These are phyloP conservation scores for Rhodotorula sp. DNA, from an alignment of 1,284 basidiomycete genomes.

Conservation along the genomic window DNA sequence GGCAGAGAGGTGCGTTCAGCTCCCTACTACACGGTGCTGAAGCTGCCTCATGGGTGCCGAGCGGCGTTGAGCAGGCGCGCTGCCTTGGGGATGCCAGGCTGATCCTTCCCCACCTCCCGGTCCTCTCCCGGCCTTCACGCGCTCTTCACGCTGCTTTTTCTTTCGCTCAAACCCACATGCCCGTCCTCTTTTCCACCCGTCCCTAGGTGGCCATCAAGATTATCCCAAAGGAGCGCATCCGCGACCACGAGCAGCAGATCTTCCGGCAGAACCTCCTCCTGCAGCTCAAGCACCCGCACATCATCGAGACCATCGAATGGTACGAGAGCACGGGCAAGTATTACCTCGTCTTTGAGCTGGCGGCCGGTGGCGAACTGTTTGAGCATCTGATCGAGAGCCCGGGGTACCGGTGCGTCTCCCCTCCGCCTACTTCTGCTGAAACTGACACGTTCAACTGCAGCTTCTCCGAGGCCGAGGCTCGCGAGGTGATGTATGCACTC, in stretches of 20 bases:
- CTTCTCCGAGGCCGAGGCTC: conserved; percentile 51
- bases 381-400: conserved; percentile 48
- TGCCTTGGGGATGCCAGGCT: neutral
- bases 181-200: neutral
- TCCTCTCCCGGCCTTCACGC: neutral
- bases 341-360: conserved; percentile 53
- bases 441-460: conserved; percentile 26
- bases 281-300: conserved; percentile 27
- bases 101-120: neutral
- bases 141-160: too few relatives aligned
- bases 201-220: conserved; percentile 42
- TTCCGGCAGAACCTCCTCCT: conserved; percentile 32
- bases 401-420: conserved; percentile 13
- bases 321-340: conserved; percentile 48
- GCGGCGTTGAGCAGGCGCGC: neutral
- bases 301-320: conserved; percentile 46
- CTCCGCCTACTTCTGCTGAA: neutral
- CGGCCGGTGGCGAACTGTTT: conserved; percentile 53
- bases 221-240: conserved; percentile 28
- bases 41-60: neutral
- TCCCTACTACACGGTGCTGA: neutral
- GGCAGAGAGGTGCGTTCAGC: conserved; percentile 6
- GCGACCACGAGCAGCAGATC: conserved; percentile 29
- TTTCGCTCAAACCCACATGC: too few relatives aligned
- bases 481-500: conserved; percentile 36